Conservation (phyloP, 352 stramenopile species). For the Halophytophthora batemanensis region DNA sequence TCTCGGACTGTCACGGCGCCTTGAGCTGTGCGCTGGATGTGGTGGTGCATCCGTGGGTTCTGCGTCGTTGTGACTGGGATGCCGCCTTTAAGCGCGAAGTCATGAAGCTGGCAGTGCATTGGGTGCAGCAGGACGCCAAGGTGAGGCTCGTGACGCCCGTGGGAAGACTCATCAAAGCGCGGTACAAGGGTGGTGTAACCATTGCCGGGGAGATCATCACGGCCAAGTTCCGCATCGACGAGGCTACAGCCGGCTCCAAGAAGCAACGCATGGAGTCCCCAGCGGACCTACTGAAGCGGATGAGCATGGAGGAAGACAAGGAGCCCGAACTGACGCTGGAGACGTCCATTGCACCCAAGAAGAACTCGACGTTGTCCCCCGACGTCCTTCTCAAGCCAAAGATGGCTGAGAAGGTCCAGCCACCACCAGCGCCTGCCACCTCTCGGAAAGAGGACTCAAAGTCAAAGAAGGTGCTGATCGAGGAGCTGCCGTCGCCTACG, state of each 20-base stretch:
- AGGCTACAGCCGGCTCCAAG: slow-evolving; percentile 11
- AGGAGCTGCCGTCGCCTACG: slow-evolving; percentile 31
- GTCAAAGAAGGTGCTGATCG: slow-evolving; percentile 38
- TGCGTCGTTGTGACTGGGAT: slow-evolving; percentile 71
- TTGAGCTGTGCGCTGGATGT: slow-evolving; percentile 56
- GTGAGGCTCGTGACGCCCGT: slow-evolving; percentile 32
- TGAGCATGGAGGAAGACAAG: slow-evolving; percentile 25
- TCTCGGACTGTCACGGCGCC: slow-evolving; percentile 40
- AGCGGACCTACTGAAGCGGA: slow-evolving; percentile 54
- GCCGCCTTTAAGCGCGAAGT: slow-evolving; percentile 78
- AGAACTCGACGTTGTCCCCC: neutral
- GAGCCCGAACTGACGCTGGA: slow-evolving; percentile 12
- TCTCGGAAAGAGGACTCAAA: neutral
- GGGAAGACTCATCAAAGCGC: slow-evolving; percentile 84
- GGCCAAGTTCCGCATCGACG: slow-evolving; percentile 70
- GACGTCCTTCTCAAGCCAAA: slow-evolving; percentile 10
- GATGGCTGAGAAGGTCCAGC: slow-evolving; percentile 2
- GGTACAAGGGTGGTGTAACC: slow-evolving; percentile 73
- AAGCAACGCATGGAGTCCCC: slow-evolving; percentile 40
- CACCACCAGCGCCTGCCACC: slow-evolving; percentile 11
- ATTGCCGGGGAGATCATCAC: slow-evolving; percentile 66
- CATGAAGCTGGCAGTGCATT: slow-evolving; percentile 75
- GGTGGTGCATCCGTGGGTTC: slow-evolving; percentile 78
- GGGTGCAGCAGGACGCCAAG: slow-evolving; percentile 67
- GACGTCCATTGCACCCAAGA: slow-evolving; percentile 9